phyloP scores from a whole-genome alignment of 2,329 filamentous ascomycete species.

The Pochonia chlamydosporia region DNA sequence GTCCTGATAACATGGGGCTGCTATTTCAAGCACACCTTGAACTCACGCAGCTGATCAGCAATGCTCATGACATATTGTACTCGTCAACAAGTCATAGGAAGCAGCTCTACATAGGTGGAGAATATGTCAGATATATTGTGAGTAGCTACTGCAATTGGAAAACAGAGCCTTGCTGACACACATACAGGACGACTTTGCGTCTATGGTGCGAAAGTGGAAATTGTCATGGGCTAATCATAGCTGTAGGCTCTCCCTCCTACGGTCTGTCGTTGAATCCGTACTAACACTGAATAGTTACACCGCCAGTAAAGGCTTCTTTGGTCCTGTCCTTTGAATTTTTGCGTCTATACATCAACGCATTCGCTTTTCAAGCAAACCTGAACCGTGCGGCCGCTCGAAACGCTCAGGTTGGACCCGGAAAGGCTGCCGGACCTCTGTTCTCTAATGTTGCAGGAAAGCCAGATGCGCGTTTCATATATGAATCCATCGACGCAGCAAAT shows the following conservation, averaged over 20 bases:
- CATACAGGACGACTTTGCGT: slow-evolving; percentile 57
- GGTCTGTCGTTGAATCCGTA: neutral
- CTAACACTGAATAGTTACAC: slow-evolving; percentile 39
- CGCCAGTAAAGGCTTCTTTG: slow-evolving; percentile 60
- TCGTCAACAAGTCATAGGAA: slow-evolving; percentile 64
- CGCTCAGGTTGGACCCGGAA: slow-evolving; percentile 28
- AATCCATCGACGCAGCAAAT: slow-evolving; percentile 59
- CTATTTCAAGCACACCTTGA: slow-evolving; percentile 68
- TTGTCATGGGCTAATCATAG: slow-evolving; percentile 61
- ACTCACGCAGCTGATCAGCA: slow-evolving; percentile 65
- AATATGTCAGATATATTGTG: slow-evolving; percentile 66
- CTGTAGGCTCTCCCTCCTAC: slow-evolving; percentile 36
- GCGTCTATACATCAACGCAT: slow-evolving; percentile 68
- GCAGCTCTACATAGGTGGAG: slow-evolving; percentile 63
- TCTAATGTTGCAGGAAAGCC: slow-evolving; percentile 52
- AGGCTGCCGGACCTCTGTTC: slow-evolving; percentile 35
- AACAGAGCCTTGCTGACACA: neutral
- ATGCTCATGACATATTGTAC: slow-evolving; percentile 69
- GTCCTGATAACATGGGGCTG: slow-evolving; percentile 60
- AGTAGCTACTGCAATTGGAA: slow-evolving; percentile 5
- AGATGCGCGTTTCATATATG: slow-evolving; percentile 61
- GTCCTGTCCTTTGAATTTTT: slow-evolving; percentile 69
- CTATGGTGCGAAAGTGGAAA: slow-evolving; percentile 65
- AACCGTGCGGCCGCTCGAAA: slow-evolving; percentile 33
- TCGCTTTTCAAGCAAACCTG: slow-evolving; percentile 68